phyloP scores from a whole-genome alignment of 1,284 basidiomycete species.

The Pascua sp. region DNA sequence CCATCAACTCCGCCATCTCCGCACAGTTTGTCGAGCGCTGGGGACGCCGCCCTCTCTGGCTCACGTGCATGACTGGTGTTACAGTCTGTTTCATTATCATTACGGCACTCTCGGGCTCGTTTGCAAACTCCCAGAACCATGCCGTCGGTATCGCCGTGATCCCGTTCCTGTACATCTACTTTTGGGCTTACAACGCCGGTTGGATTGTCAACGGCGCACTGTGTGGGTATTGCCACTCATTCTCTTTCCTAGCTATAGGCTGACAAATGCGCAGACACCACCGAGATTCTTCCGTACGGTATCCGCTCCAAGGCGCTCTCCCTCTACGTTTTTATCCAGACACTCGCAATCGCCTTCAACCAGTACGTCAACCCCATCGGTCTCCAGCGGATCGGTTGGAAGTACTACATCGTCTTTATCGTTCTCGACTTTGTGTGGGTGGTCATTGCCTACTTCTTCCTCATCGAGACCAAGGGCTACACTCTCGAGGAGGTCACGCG shows the following conservation, averaged over 20 bases:
- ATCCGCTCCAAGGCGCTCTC: conserved; percentile 71
- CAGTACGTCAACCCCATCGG: conserved; percentile 48
- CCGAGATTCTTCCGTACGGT: conserved; percentile 23
- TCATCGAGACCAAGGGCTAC: conserved; percentile 39
- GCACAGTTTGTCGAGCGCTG: conserved; percentile 22
- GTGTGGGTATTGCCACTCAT: conserved; percentile 29
- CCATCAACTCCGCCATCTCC: conserved; percentile 65
- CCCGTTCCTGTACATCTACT: conserved; percentile 67
- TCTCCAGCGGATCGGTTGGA: conserved; percentile 27
- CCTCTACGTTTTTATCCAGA: conserved; percentile 50
- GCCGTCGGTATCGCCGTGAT: conserved; percentile 52
- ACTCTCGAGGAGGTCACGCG: conserved; percentile 43
- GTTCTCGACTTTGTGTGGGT: conserved; percentile 40
- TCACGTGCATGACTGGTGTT: conserved; percentile 58
- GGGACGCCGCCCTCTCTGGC: conserved; percentile 37
- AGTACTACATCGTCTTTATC: conserved; percentile 41
- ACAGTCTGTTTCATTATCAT: conserved; percentile 61
- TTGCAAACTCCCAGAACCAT: conserved; percentile 42
- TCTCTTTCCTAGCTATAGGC: conserved; percentile 54
- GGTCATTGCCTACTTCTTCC: conserved; percentile 43
- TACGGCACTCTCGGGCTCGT: conserved; percentile 58
- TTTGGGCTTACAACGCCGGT: conserved; percentile 56
- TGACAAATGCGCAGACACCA: conserved; percentile 8
- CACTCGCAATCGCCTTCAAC: conserved; percentile 43
- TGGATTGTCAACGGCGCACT: conserved; percentile 16